Evolutionary conservation across 495 filamentous ascomycete genomes (phyloP).

Genomic region (Penicillium waksmanii): DNA sequence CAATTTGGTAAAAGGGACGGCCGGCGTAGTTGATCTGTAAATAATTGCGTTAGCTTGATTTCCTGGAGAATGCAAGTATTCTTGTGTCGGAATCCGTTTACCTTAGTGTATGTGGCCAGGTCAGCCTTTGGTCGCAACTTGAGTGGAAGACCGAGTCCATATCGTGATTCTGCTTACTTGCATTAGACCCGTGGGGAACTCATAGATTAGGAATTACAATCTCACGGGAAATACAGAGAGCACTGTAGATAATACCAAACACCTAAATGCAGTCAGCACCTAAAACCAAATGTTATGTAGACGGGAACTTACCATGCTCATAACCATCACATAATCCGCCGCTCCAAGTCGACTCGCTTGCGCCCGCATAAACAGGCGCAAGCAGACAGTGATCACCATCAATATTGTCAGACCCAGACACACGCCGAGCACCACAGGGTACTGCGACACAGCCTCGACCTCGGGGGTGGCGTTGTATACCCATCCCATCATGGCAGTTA

Average conservation of each 20-base stretch:
- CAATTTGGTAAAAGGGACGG: slow-evolving; percentile 61
- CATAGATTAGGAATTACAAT: neutral
- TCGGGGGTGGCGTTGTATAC: slow-evolving; percentile 48
- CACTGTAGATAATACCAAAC: slow-evolving; percentile 53
- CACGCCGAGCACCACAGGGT: slow-evolving; percentile 46
- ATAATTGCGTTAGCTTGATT: neutral
- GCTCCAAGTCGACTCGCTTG: slow-evolving; percentile 41
- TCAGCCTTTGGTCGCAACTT: slow-evolving; percentile 41
- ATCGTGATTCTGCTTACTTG: slow-evolving; percentile 48
- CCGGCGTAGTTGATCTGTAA: slow-evolving; percentile 55
- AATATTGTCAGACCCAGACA: slow-evolving; percentile 46
- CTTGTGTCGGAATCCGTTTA: slow-evolving; percentile 7
- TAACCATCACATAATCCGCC: slow-evolving; percentile 53
- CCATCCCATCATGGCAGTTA: slow-evolving; percentile 42
- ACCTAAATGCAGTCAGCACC: slow-evolving; percentile 26
- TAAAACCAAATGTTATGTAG: neutral
- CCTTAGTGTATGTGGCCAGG: slow-evolving; percentile 45
- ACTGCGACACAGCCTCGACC: slow-evolving; percentile 44
- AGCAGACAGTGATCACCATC: slow-evolving; percentile 39
- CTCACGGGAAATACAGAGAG: slow-evolving; percentile 55
- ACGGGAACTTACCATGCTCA: slow-evolving; percentile 40
- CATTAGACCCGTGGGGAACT: slow-evolving; percentile 13
- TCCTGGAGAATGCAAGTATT: neutral
- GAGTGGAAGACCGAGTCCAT: slow-evolving; percentile 53
- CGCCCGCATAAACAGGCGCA: slow-evolving; percentile 41